Base-by-base conservation (phyloP, 176 grass and related monocot genomes). In the Pontederia crassipes region DNA sequence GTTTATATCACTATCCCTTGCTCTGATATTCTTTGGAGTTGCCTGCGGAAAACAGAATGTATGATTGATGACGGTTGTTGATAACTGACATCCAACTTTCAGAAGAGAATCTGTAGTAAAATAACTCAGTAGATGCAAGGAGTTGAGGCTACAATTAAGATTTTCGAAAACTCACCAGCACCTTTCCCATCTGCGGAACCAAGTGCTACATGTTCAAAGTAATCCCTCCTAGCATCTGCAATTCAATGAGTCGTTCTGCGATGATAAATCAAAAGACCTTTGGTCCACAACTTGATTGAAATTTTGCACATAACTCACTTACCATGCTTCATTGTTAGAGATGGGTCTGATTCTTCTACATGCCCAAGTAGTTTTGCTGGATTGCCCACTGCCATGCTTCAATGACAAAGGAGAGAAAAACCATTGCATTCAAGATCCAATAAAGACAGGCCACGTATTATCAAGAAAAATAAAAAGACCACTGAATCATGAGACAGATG, bases 281-380 rank as follows among this genome's bases (percentile, higher is more conserved):
- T 55, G 15, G 46, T 15, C 56, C 29, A 40, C 49, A 78, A 52
- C 52, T 48, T 50, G 28, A 55, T 58, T 29, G 32, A 27, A 78
- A 72, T 52, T 53, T 11, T 63, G 12, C 62, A 46, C 28, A 55
- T 29, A 74, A 14, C 28, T 1, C 28, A 72, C 35, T 82, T 81
- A 97, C 93, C 93, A 68, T 98, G 93, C 64, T 98, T 92, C 87
- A 98, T 98, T 63, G 81, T 98, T 68, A 98, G 87, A 78, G 93
- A 88, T 46, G 93, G 93, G 8, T 98, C 84, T 74, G 91, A 81
- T 57, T 97, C 89, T 68, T 91, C 78, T 49, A 72, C 78, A 69
- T 82, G 88, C 27, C 93, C 93, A 70, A 92, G 77, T 53, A 98
- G 52, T 67, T 91, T 98, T 35, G 93, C 93, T 71, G 93, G 93